A percentile compares a stretch with the other conserved stretches of the same genome.
Evolutionary conservation across 2,329 filamentous ascomycete species (phyloP).

Genomic region (Rachicladosporium sp.): DNA sequence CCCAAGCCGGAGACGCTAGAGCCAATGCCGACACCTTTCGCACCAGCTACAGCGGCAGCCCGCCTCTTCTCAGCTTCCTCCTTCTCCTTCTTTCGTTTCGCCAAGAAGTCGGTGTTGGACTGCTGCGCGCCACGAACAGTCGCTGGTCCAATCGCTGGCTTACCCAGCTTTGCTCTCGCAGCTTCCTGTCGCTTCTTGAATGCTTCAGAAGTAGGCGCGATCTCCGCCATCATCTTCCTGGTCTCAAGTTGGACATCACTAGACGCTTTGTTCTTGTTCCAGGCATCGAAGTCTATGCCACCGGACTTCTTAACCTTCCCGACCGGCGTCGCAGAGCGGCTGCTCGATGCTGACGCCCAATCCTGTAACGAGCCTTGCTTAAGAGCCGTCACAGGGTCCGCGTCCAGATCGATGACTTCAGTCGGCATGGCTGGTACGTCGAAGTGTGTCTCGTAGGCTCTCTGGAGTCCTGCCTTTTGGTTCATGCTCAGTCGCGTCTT

Average conservation of each 20-base stretch:
- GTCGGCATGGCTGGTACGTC: slow-evolving; percentile 18
- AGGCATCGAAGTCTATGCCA: slow-evolving; percentile 24
- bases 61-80: slow-evolving; percentile 51
- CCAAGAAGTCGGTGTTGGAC: slow-evolving; percentile 46
- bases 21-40: slow-evolving; percentile 55
- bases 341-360: slow-evolving; percentile 23
- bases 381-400: slow-evolving; percentile 18
- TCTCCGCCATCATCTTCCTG: neutral
- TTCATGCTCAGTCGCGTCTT: slow-evolving; percentile 69
- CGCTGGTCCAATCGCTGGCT: slow-evolving; percentile 1
- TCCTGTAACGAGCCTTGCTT: slow-evolving; percentile 30
- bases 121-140: slow-evolving; percentile 1
- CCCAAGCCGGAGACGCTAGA: slow-evolving; percentile 64
- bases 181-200: slow-evolving; percentile 7
- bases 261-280: slow-evolving; percentile 32
- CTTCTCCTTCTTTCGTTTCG: slow-evolving; percentile 61
- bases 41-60: slow-evolving; percentile 13
- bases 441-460: slow-evolving; percentile 44
- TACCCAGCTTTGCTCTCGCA: slow-evolving; percentile 8
- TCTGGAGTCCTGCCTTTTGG: slow-evolving; percentile 71
- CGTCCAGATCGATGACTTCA: slow-evolving; percentile 12
- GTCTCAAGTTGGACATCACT: neutral
- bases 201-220: slow-evolving; percentile 4
- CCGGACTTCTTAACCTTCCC: slow-evolving; percentile 14
- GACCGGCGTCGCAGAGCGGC: slow-evolving; percentile 13